phyloP scores from a whole-genome alignment of 345 rosid genomes.

The Reutealis trisperma region DNA sequence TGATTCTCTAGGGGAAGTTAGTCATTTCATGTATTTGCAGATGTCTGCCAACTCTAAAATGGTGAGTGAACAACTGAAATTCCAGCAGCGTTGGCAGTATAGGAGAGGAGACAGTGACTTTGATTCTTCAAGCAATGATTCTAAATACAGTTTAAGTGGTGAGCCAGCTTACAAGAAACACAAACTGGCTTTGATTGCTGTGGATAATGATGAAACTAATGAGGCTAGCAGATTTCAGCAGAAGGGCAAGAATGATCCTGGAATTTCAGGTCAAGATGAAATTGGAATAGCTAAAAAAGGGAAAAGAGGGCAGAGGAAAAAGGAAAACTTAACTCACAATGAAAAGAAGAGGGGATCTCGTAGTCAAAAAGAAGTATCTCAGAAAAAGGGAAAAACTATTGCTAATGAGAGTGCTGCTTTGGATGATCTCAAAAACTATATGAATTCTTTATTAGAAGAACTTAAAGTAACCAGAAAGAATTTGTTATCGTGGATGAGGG shows the following conservation, averaged over 20 bases:
- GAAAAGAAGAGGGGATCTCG: slow-evolving; percentile 24
- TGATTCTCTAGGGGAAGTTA: background rate
- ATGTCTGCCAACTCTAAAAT: slow-evolving; percentile 20
- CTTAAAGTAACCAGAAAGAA: slow-evolving; percentile 46
- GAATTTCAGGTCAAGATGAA: slow-evolving; percentile 13
- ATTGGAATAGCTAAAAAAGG: slow-evolving; percentile 28
- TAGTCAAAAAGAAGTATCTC: background rate
- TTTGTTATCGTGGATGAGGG: slow-evolving; percentile 51
- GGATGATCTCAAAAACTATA: slow-evolving; percentile 40
- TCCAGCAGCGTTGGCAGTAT: slow-evolving; percentile 55
- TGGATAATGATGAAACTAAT: slow-evolving; percentile 31
- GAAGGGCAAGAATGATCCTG: slow-evolving; percentile 19
- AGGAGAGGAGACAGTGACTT: slow-evolving; percentile 38
- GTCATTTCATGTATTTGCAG: background rate
- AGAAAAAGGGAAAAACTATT: slow-evolving; percentile 30
- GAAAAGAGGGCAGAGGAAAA: slow-evolving; percentile 19
- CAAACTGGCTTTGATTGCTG: slow-evolving; percentile 27
- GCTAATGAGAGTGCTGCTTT: slow-evolving; percentile 29
- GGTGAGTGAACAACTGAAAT: slow-evolving; percentile 40
- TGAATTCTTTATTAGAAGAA: slow-evolving; percentile 49
- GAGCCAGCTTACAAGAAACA: slow-evolving; percentile 33
- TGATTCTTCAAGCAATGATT: slow-evolving; percentile 49
- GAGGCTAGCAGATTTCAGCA: slow-evolving; percentile 29
- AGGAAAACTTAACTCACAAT: slow-evolving; percentile 7
- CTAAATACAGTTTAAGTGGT: slow-evolving; percentile 28